Percentiles rank a stretch among this genome's conserved stretches.
Conservation (phyloP, 2,329 filamentous ascomycete species). For the Alternaria tenuissima region DNA sequence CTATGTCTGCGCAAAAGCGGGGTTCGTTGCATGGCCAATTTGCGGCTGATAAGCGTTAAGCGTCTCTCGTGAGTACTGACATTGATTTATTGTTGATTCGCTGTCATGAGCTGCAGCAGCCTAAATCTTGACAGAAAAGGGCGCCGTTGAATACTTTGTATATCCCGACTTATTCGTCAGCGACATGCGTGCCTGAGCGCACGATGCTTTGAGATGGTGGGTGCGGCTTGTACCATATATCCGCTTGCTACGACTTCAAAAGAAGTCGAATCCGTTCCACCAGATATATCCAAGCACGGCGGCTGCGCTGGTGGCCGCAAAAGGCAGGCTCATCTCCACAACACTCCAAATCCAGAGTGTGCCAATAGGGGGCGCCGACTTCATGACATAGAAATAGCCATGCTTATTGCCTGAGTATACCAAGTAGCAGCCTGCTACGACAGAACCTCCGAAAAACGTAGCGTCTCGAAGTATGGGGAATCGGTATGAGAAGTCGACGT, state of each 20-base stretch:
- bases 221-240: neutral
- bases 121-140: neutral
- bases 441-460: slow-evolving; percentile 70
- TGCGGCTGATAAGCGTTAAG: neutral
- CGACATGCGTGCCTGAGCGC: neutral
- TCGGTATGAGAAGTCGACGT: slow-evolving; percentile 50
- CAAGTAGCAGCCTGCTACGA: slow-evolving; percentile 76
- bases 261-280: slow-evolving; percentile 63
- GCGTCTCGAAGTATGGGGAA: slow-evolving; percentile 57
- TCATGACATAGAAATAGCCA: slow-evolving; percentile 89
- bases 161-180: neutral
- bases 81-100: neutral
- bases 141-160: neutral
- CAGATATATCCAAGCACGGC: slow-evolving; percentile 62
- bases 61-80: neutral
- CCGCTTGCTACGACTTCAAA: slow-evolving; percentile 29
- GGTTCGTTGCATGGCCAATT: neutral
- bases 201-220: neutral
- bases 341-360: slow-evolving; percentile 94
- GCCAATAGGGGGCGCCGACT: slow-evolving; percentile 85
- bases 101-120: neutral
- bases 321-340: slow-evolving; percentile 79
- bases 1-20: neutral
- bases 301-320: slow-evolving; percentile 66
- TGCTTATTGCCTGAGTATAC: slow-evolving; percentile 81